Percentiles rank a stretch among this genome's conserved stretches.
These are phyloP conservation scores for Argentina anserina DNA, from an alignment of 306 rosid genomes.

Conservation along the genomic window DNA sequence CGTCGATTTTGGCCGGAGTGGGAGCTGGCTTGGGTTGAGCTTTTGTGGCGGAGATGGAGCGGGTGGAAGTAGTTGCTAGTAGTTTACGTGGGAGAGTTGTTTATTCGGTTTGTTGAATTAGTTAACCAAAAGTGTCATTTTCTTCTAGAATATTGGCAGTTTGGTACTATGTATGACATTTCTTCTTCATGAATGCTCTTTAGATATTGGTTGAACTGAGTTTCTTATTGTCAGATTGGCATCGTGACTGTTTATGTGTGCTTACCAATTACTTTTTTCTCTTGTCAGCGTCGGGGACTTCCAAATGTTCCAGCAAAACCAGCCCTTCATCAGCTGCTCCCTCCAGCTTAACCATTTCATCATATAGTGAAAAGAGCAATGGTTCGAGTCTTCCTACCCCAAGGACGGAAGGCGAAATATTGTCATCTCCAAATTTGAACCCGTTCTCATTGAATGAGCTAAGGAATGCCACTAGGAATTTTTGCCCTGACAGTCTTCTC, in stretches of 20 bases:
- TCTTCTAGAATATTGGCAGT: not conserved
- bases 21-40: too few relatives aligned
- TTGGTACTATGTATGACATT: not conserved
- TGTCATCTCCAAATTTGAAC: conserved; percentile 70
- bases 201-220: conserved; percentile 14
- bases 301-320: conserved; percentile 43
- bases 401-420: conserved; percentile 83
- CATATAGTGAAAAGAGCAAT: conserved; percentile 47
- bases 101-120: not conserved
- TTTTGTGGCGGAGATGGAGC: too few relatives aligned
- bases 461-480: conserved; percentile 79
- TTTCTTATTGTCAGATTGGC: not conserved
- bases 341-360: conserved; percentile 43
- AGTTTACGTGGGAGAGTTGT: not conserved
- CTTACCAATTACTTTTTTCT: conserved; percentile 17
- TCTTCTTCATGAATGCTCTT: not conserved
- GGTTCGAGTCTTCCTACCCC: conserved; percentile 67
- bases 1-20: too few relatives aligned
- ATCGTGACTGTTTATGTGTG: not conserved
- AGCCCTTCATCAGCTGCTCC: conserved; percentile 48
- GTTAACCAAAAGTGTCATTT: not conserved
- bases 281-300: conserved; percentile 39
- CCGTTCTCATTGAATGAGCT: conserved; percentile 74
- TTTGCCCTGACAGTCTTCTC: conserved; percentile 74
- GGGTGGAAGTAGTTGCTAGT: too few relatives aligned